phyloP scores from a whole-genome alignment of 2,329 filamentous ascomycete genomes.

The Fusarium sp. region DNA sequence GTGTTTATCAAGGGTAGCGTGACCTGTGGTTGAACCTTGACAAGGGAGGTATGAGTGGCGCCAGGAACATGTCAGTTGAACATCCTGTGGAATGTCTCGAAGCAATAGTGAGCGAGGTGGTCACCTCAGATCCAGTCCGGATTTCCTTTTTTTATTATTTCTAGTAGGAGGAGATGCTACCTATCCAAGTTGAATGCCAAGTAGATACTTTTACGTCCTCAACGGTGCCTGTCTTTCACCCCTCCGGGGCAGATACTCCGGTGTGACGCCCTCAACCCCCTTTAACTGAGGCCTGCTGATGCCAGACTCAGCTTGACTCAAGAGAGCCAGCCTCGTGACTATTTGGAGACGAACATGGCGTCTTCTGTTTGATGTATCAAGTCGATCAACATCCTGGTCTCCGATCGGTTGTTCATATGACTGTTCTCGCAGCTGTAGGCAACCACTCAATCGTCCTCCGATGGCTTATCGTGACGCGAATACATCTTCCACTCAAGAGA shows the following conservation, averaged over 20 bases:
- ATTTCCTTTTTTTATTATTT: background rate
- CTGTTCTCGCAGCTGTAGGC: background rate
- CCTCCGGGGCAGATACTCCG: background rate
- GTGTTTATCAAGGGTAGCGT: background rate
- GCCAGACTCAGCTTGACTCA: background rate
- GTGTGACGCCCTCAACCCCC: background rate
- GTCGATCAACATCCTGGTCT: background rate
- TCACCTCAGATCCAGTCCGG: background rate
- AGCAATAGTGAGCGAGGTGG: background rate
- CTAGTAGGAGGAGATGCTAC: background rate
- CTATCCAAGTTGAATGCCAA: background rate
- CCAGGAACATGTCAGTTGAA: background rate
- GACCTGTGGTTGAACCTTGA: background rate
- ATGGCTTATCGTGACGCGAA: constrained; percentile 66
- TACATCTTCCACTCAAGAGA: constrained; percentile 71
- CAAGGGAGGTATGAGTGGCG: background rate
- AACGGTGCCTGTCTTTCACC: background rate
- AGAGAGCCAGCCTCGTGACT: background rate
- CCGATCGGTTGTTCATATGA: background rate
- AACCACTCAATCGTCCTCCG: constrained; percentile 39
- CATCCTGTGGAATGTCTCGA: constrained; percentile 16
- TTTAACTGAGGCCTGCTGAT: background rate
- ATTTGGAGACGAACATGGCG: background rate
- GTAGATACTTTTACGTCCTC: background rate
- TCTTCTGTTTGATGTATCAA: background rate